Conservation (phyloP, 768 basidiomycete species). For the Coprinopsis marcescibilis region DNA sequence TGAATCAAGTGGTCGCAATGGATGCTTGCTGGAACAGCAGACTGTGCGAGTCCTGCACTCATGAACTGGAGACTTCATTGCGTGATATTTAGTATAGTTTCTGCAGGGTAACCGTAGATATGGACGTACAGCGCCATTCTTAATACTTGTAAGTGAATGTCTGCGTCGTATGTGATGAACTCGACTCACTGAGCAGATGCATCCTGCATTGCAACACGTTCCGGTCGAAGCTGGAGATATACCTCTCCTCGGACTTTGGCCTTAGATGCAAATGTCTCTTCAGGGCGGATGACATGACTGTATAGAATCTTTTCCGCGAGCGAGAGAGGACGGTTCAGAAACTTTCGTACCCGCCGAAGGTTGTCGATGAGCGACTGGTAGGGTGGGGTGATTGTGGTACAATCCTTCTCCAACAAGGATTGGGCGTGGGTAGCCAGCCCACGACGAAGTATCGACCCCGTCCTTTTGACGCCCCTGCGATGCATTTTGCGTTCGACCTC, state of each 20-base stretch:
- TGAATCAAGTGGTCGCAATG: constrained; percentile 99
- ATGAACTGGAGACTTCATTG: constrained; percentile 87
- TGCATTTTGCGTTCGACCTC: constrained; percentile 18
- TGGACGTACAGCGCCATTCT: constrained; percentile 77
- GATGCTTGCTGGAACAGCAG: constrained; percentile 86
- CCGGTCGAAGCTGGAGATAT: constrained; percentile 86
- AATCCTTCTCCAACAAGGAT: constrained; percentile 33
- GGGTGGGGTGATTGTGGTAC: constrained; percentile 74
- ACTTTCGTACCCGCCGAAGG: constrained; percentile 58
- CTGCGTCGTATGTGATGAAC: constrained; percentile 7
- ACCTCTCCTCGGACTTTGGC: constrained; percentile 76
- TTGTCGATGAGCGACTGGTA: constrained; percentile 68
- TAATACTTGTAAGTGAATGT: constrained; percentile 8
- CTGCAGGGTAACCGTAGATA: neutral
- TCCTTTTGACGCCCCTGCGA: constrained; percentile 19
- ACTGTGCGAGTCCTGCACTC: constrained; percentile 83
- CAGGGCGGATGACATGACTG: constrained; percentile 81
- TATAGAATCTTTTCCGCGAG: constrained; percentile 98
- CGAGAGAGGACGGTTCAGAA: constrained; percentile 77
- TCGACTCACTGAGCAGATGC: constrained; percentile 76
- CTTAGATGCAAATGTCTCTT: constrained; percentile 57
- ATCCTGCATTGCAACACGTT: constrained; percentile 98
- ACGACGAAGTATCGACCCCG: constrained; percentile 21
- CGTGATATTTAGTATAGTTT: neutral
- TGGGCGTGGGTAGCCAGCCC: constrained; percentile 34